Evolutionary conservation across 805 yeast genomes (phyloP).

Genomic region (Candida taoyuanica): DNA sequence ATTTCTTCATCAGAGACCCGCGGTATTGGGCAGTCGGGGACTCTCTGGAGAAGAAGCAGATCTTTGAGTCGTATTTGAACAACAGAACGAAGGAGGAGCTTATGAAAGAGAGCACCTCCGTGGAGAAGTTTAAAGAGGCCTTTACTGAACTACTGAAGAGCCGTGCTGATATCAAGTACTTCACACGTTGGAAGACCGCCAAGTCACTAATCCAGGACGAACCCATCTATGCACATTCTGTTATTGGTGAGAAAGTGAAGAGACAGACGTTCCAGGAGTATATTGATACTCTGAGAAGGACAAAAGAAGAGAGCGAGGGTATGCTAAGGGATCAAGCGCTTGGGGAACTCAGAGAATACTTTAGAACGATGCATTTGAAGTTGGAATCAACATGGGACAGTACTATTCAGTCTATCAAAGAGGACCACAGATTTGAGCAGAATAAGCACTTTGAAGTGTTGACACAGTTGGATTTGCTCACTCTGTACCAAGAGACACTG

Average conservation of each 20-base stretch:
- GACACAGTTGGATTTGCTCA: slow-evolving; percentile 55
- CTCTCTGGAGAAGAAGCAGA: slow-evolving; percentile 51
- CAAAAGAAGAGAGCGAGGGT: slow-evolving; percentile 23
- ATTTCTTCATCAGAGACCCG: slow-evolving; percentile 50
- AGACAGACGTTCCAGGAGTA: slow-evolving; percentile 50
- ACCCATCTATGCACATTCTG: slow-evolving; percentile 58
- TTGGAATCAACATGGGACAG: slow-evolving; percentile 20
- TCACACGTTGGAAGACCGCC: slow-evolving; percentile 61
- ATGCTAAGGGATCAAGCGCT: slow-evolving; percentile 44
- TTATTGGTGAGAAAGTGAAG: slow-evolving; percentile 54
- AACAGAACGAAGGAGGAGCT: slow-evolving; percentile 47
- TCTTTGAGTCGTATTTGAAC: slow-evolving; percentile 62
- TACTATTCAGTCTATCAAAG: slow-evolving; percentile 14
- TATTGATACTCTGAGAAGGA: slow-evolving; percentile 35
- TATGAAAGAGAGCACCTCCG: slow-evolving; percentile 45
- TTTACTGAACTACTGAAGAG: slow-evolving; percentile 43
- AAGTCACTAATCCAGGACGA: slow-evolving; percentile 55
- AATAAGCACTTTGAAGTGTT: slow-evolving; percentile 51
- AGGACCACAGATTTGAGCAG: slow-evolving; percentile 51
- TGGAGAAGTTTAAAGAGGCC: slow-evolving; percentile 52
- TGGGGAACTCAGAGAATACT: slow-evolving; percentile 46
- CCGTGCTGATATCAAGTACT: slow-evolving; percentile 43
- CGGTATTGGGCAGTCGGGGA: slow-evolving; percentile 66
- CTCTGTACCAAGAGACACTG: slow-evolving; percentile 39
- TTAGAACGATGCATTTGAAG: slow-evolving; percentile 33